These are phyloP conservation scores for Tricharina praecox DNA, from an alignment of 495 filamentous ascomycete genomes.

Conservation along the genomic window DNA sequence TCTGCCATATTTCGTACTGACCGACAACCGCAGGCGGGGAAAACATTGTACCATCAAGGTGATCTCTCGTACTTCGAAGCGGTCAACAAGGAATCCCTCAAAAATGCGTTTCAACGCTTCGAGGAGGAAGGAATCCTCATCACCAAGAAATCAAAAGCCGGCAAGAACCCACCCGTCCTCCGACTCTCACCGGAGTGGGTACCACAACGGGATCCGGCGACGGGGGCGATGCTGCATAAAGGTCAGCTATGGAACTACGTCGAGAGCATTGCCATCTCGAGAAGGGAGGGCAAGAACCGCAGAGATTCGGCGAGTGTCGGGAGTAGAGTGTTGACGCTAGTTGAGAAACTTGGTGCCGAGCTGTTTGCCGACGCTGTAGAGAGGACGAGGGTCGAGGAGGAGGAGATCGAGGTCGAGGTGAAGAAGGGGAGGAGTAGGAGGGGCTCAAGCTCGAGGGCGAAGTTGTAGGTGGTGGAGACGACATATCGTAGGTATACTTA, in stretches of 20 bases:
- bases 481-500: too few relatives aligned
- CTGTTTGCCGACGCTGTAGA: slow-evolving; percentile 15
- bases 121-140: slow-evolving; percentile 79
- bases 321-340: slow-evolving; percentile 59
- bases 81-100: slow-evolving; percentile 92
- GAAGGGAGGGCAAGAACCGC: slow-evolving; percentile 87
- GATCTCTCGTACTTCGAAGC: slow-evolving; percentile 94
- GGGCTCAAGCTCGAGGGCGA: not conserved
- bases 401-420: slow-evolving; percentile 1
- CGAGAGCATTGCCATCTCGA: slow-evolving; percentile 62
- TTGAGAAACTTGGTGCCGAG: slow-evolving; percentile 33
- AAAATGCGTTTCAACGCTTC: slow-evolving; percentile 77
- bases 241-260: slow-evolving; percentile 80
- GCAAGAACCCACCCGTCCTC: slow-evolving; percentile 39
- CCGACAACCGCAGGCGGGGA: slow-evolving; percentile 34
- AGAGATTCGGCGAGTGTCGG: slow-evolving; percentile 80
- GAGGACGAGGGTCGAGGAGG: slow-evolving; percentile 1
- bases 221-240: slow-evolving; percentile 44
- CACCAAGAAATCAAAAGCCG: slow-evolving; percentile 41
- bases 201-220: slow-evolving; percentile 44
- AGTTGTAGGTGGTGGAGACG: slow-evolving; percentile 3
- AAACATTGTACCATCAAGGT: slow-evolving; percentile 94
- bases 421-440: not conserved
- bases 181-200: slow-evolving; percentile 63
- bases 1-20: not conserved